Evolutionary conservation across 306 rosid genomes (phyloP).

Genomic region (Prunus campanulata): DNA sequence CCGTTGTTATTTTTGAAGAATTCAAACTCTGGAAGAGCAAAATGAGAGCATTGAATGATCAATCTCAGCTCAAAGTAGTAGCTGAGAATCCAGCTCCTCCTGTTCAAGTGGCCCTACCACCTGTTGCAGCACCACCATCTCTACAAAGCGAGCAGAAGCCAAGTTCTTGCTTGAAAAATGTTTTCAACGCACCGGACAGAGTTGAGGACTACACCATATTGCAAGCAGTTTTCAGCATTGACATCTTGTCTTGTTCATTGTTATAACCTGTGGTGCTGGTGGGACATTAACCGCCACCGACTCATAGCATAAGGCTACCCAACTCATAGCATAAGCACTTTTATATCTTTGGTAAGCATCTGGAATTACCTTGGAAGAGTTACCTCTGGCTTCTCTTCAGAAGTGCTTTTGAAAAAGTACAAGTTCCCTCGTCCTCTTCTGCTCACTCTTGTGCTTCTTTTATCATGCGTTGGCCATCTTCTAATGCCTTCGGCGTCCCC

Average conservation of each 20-base stretch:
- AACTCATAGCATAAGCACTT: constrained; percentile 42
- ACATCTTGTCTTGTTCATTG: constrained; percentile 53
- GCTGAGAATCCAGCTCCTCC: constrained; percentile 24
- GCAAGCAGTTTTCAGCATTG: constrained; percentile 72
- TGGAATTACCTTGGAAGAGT: constrained; percentile 73
- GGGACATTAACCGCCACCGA: constrained; percentile 65
- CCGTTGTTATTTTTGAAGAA: constrained; percentile 46
- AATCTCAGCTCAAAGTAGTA: constrained; percentile 14
- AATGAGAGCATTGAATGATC: neutral
- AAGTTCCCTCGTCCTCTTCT: constrained; percentile 58
- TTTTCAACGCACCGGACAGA: constrained; percentile 51
- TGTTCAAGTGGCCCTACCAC: neutral
- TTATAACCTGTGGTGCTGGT: constrained; percentile 44
- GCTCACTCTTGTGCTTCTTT: constrained; percentile 43
- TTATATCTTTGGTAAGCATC: constrained; percentile 65
- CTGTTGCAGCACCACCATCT: neutral
- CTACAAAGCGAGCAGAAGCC: neutral
- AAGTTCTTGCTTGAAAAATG: constrained; percentile 24
- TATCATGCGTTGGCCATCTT: constrained; percentile 57
- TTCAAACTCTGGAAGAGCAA: constrained; percentile 28
- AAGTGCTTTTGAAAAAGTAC: constrained; percentile 47
- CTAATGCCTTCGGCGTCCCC: constrained; percentile 56
- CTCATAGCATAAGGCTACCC: constrained; percentile 37
- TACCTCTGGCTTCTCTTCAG: constrained; percentile 48
- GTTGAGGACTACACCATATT: constrained; percentile 67